Evolutionary conservation across 192 early-diverging fungal species (phyloP), one percentile per base, ranked within the genome.

Genomic region (Chytriomyces sp.): DNA sequence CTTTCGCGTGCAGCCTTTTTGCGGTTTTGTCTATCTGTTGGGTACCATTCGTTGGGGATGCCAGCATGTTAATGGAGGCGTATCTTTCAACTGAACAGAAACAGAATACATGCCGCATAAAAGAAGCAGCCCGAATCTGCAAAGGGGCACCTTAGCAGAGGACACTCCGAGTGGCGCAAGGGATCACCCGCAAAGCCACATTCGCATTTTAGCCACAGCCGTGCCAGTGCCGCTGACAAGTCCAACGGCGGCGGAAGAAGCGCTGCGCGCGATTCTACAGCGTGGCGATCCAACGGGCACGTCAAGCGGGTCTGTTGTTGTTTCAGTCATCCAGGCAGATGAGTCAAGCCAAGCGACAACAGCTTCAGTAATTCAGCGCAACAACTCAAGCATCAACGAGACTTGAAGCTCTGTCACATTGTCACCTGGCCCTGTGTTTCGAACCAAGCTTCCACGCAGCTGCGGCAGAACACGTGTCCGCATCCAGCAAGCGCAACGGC

Each of bases 391-490:
- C 35, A 35, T 35, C 35, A 35, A 35, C 35, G 35, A 35, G 35
- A 35, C 35, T 35, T 35, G 35, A 1, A 35, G 35, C 35, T 35
- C 35, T 35, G 35, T 35, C 35, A 35, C 4, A 35, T 35, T 35
- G 35, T 20, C 20, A 57, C 53, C 53, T 57, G 53, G 13, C 53
- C 53, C 53, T 57, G 53, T 20, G 53, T n/a, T 13, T 57, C 16
- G 53, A 63, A 11, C 72, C 72, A 74, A 26, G 61, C 72, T 6
- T 10, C 9, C 18, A 74, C 43, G 63, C 72, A 74, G 18, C 60
- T 63, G 11, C 28, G 28, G 61, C 72, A 74, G 72, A 74, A 74
- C 13, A 16, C 11, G 72, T 74, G 72, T 10, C 72, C 72, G 44
- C 72, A 74, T 20, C 9, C 50, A 3, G 5, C 35, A 26, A 74